Conservation (phyloP, 805 yeast genomes). For the Kodamaea nitidulidarum region DNA sequence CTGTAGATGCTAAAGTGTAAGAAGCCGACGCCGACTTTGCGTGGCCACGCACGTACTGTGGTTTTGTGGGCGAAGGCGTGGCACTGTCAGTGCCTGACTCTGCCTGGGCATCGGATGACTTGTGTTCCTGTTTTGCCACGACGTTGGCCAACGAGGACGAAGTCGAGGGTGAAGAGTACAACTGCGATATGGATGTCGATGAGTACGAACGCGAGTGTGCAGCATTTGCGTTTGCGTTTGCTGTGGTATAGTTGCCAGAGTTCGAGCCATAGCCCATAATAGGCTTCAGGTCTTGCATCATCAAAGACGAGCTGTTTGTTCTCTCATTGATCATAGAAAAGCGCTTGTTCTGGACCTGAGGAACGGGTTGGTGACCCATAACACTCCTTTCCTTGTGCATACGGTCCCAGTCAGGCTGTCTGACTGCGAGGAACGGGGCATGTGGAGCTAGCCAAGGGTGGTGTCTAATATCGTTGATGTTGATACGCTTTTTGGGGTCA, state of each 20-base stretch:
- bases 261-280: not conserved
- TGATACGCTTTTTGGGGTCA: slow-evolving; percentile 74
- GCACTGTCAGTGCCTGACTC: slow-evolving; percentile 14
- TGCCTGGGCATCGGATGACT: slow-evolving; percentile 20
- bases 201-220: slow-evolving; percentile 34
- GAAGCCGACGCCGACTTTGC: slow-evolving; percentile 31
- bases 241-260: slow-evolving; percentile 7
- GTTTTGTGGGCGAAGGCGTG: slow-evolving; percentile 22
- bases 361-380: slow-evolving; percentile 9
- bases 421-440: slow-evolving; percentile 72
- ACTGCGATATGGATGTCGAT: slow-evolving; percentile 24
- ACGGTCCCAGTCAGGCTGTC: slow-evolving; percentile 89
- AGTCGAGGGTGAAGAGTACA: slow-evolving; percentile 63
- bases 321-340: slow-evolving; percentile 43
- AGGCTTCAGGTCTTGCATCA: slow-evolving; percentile 9
- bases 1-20: slow-evolving; percentile 58
- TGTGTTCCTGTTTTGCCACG: slow-evolving; percentile 31
- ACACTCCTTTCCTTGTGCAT: slow-evolving; percentile 30
- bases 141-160: slow-evolving; percentile 55
- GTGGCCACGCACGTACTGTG: slow-evolving; percentile 23
- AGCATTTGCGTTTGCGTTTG: slow-evolving; percentile 10
- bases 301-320: slow-evolving; percentile 21
- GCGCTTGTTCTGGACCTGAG: slow-evolving; percentile 33
- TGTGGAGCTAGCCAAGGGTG: slow-evolving; percentile 92
- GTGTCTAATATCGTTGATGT: slow-evolving; percentile 61